Base-by-base conservation (phyloP, 495 filamentous ascomycete species). In the Trichoderma gamsii region DNA sequence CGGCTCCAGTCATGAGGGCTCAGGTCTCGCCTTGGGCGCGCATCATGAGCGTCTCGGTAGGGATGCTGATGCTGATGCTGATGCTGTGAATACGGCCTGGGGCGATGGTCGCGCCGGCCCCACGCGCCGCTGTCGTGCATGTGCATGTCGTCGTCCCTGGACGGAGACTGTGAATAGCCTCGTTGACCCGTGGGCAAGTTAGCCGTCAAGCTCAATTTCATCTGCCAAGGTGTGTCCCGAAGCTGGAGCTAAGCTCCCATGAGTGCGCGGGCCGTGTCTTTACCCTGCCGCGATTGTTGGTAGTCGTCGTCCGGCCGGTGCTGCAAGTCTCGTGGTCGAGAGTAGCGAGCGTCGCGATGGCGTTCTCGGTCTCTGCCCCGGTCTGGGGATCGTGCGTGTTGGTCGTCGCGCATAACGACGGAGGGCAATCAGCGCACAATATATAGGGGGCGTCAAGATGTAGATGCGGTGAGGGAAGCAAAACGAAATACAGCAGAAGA, bases 221-320 rank as follows among this genome's bases (percentile, higher is more conserved):
- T 46, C 65, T 51, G 65, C 65, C 41, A 82, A 75, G 64, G 76
- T 68, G 16, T 74, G 73, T 70, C 73, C 73, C 68, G 76, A 74
- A 70, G 72, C 74, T 32, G 25, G 25, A 61, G 56, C 9, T 23
- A 61, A 32, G 4, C 56, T 61, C 56, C 27, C 13, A 18, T 61
- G 56, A 61, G 25, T 61, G 27, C 56, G 56, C 56, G 38, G 65
- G 65, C 44, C 65, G 23, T 68, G 67, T 67, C 65, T 78, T 80
- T 81, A 83, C 81, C 80, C 74, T 82, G 79, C 78, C 77, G 78
- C 77, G 79, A 78, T 71, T 71, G 71, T 71, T 71, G 71, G 72
- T 76, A 74, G 46, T 73, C 72, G 72, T 70, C 72, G 61, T 75
- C 73, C 72, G 69, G 68, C 2, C 71, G 69, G 65, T 70, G 70